Conservation (phyloP, 83 land plant species). For the Picea engelmannii region DNA sequence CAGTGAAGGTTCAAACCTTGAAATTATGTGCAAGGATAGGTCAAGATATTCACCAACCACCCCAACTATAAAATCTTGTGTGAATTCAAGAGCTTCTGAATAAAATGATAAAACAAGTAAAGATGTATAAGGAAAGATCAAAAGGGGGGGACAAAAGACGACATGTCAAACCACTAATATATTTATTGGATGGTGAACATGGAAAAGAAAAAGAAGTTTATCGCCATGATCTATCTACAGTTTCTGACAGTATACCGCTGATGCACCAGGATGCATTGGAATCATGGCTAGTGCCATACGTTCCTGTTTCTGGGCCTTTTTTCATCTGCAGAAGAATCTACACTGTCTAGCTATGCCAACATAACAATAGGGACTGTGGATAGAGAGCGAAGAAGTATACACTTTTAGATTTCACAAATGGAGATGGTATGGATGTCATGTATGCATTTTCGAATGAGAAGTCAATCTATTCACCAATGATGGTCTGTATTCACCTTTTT, state of each 20-base stretch:
- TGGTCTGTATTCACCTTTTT: constrained; percentile 10
- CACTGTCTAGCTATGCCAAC: constrained; percentile 42
- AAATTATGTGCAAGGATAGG: not conserved
- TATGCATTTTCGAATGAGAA: constrained; percentile 59
- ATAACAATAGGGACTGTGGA: constrained; percentile 53
- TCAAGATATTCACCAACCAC: not conserved
- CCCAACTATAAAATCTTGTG: not conserved
- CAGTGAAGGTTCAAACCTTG: not conserved
- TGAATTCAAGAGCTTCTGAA: not conserved
- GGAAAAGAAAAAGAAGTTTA: not conserved
- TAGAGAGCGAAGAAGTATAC: constrained; percentile 37
- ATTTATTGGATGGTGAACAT: constrained; percentile 22
- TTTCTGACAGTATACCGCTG: constrained; percentile 34
- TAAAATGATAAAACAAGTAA: not conserved
- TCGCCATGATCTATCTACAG: not conserved
- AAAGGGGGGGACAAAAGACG: not conserved
- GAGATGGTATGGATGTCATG: constrained; percentile 79
- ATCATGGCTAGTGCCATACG: constrained; percentile 76
- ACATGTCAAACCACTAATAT: constrained; percentile 15
- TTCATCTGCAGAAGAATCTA: constrained; percentile 18
- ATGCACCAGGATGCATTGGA: constrained; percentile 64
- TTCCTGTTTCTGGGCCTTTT: constrained; percentile 16
- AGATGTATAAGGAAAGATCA: not conserved
- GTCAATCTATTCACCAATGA: constrained; percentile 28
- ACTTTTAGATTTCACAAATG: constrained; percentile 79